These are phyloP conservation scores for Phoma sp. DNA, from an alignment of 2,329 filamentous ascomycete genomes.

Conservation along the genomic window DNA sequence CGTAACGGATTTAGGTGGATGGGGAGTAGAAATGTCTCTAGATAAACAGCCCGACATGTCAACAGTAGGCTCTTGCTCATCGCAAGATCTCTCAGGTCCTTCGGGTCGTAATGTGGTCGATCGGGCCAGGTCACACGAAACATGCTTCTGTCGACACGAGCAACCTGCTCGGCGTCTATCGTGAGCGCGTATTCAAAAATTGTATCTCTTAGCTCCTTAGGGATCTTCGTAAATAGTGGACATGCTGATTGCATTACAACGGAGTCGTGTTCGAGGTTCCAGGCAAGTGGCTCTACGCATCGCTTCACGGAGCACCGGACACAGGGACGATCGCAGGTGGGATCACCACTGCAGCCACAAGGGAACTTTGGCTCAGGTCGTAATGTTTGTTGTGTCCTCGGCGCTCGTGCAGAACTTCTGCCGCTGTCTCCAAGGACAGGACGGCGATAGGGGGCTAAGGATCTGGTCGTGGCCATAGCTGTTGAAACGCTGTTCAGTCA, in stretches of 20 bases:
- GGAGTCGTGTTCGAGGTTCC: constrained; percentile 13
- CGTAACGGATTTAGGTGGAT: constrained; percentile 19
- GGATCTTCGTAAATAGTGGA: constrained; percentile 19
- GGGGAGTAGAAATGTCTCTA: constrained; percentile 28
- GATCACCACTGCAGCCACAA: background rate
- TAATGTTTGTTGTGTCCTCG: background rate
- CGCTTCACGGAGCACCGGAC: background rate
- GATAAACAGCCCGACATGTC: constrained; percentile 30
- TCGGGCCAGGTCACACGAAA: no score
- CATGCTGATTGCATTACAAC: constrained; percentile 14
- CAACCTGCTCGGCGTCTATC: background rate
- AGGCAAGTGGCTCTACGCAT: constrained; percentile 26
- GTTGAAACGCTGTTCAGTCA: no score
- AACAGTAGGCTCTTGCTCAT: constrained; percentile 17
- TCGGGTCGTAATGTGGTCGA: background rate
- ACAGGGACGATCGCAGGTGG: background rate
- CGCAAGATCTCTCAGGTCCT: constrained; percentile 10
- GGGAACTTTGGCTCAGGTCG: background rate
- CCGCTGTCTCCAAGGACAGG: background rate
- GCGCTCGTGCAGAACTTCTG: background rate
- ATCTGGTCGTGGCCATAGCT: background rate
- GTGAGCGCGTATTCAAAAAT: constrained; percentile 26
- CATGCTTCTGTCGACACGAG: background rate
- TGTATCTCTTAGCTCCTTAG: constrained; percentile 26
- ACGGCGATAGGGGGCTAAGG: background rate